Evolutionary conservation across 2,329 filamentous ascomycete species (phyloP), one percentile per base, ranked within the genome.

Genomic region (Aspergillus fumigatus): DNA sequence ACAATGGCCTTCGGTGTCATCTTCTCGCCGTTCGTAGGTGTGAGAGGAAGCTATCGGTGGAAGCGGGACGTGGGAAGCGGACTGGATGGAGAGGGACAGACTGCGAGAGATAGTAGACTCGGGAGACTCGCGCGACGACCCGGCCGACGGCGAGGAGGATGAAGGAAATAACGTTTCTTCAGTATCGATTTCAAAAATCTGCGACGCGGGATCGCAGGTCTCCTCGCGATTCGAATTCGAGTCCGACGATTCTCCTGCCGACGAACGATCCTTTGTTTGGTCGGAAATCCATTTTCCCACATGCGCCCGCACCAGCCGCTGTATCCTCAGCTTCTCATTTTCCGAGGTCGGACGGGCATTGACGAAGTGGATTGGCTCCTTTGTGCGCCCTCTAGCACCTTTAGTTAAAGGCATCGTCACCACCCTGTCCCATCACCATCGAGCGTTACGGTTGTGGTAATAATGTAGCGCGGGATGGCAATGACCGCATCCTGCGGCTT

Each of bases 271-370:
- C 57, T 67, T 72, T 32, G 69, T 70, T 52, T 72, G 70, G 21
- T 69, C 67, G 52, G 70, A 72, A 48, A 72, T 72, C 70, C 68
- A 72, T 60, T 65, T 63, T n/a, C 70, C 70, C 11, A 72, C 70
- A 54, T 72, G 70, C 7, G 69, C 69, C 48, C 69, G 66, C n/a
- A 72, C 70, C 48, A 67, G 41, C 14, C 65, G 66, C 49, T 70
- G 67, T 3, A 68, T 67, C 43, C 59, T 63, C 19, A 65, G 25
- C 43, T 63, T 63, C 48, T 72, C 70, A 0, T 52, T 59, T 23
- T 72, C 69, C 2, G 68, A 66, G 17, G 68, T 43, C 4, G 70
- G 70, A 47, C 69, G 60, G 45, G 70, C 70, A 54, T 72, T 72
- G 58, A 72, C 65, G 26, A 72, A 72, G 54, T 70, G 67, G 41